Evolutionary conservation across 805 yeast species (phyloP).

Genomic region (Dipodascus geniculatus): DNA sequence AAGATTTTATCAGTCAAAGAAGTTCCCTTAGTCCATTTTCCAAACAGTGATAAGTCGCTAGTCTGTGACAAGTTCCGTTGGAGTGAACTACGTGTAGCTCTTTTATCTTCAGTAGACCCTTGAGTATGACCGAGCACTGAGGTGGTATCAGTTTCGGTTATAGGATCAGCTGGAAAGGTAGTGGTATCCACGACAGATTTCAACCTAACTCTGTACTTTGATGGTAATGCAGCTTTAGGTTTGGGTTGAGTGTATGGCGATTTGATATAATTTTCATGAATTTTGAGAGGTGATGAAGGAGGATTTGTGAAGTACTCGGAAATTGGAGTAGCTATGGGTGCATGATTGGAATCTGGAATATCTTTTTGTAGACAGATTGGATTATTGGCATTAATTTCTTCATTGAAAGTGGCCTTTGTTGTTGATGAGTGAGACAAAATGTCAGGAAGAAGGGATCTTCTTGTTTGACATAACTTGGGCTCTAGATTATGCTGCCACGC

Average conservation of each 20-base stretch:
- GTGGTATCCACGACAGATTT: not conserved
- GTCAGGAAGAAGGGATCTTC: no score
- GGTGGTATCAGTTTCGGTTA: not conserved
- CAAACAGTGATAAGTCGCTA: not conserved
- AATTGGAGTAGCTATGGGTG: no score
- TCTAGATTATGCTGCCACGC: no score
- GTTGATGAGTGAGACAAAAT: not conserved
- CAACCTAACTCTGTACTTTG: not conserved
- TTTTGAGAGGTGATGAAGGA: not conserved
- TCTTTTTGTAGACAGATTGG: not conserved
- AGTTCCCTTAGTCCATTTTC: not conserved
- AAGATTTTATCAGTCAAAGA: not conserved
- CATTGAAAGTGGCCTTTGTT: not conserved
- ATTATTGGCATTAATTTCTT: not conserved
- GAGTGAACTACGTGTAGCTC: not conserved
- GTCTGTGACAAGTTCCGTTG: not conserved
- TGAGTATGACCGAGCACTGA: not conserved
- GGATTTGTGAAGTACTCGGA: no score
- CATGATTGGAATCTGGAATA: no score
- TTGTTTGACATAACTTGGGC: no score
- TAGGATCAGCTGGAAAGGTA: not conserved
- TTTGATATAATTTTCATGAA: not conserved
- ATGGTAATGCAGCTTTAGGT: not conserved
- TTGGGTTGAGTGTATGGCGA: not conserved
- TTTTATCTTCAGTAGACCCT: not conserved